Conservation (phyloP, 352 stramenopile genomes). For the Globisporangium spinosum region DNA sequence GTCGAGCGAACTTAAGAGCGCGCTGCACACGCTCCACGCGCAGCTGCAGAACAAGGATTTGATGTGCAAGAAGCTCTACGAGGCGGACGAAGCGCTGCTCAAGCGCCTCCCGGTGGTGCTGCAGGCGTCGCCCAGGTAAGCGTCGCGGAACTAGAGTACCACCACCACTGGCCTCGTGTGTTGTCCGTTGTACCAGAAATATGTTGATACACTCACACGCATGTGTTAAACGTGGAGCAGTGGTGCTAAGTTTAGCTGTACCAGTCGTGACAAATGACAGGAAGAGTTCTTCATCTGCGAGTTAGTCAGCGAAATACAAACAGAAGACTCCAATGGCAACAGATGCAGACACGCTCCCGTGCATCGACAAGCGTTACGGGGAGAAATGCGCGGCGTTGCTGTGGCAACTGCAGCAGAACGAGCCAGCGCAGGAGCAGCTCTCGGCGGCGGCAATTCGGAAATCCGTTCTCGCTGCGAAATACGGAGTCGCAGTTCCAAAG, state of each 20-base stretch:
- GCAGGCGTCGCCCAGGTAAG: slow-evolving; percentile 6
- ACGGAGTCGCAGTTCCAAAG: slow-evolving; percentile 6
- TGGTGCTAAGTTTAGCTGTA: background rate
- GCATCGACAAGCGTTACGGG: slow-evolving; percentile 15
- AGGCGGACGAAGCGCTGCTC: slow-evolving; percentile 59
- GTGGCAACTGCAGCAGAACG: slow-evolving; percentile 7
- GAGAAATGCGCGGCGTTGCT: slow-evolving; percentile 11
- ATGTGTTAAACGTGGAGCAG: background rate
- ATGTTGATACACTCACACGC: background rate
- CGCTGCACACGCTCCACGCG: slow-evolving; percentile 31
- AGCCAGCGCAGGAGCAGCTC: background rate
- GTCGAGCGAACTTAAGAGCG: slow-evolving; percentile 28
- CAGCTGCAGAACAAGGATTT: slow-evolving; percentile 48
- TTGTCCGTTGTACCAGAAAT: background rate
- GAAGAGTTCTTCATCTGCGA: background rate
- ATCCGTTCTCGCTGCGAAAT: slow-evolving; percentile 2
- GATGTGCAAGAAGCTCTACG: slow-evolving; percentile 59
- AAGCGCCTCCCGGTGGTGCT: slow-evolving; percentile 30
- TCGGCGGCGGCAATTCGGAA: background rate
- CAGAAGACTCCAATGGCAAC: background rate
- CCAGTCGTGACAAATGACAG: background rate
- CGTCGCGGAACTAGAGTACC: background rate
- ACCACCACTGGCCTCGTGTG: too few species aligned
- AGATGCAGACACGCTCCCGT: slow-evolving; percentile 6
- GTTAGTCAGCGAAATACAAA: background rate